phyloP scores from a whole-genome alignment of 2,329 filamentous ascomycete species.

The Helminthosporium solani region DNA sequence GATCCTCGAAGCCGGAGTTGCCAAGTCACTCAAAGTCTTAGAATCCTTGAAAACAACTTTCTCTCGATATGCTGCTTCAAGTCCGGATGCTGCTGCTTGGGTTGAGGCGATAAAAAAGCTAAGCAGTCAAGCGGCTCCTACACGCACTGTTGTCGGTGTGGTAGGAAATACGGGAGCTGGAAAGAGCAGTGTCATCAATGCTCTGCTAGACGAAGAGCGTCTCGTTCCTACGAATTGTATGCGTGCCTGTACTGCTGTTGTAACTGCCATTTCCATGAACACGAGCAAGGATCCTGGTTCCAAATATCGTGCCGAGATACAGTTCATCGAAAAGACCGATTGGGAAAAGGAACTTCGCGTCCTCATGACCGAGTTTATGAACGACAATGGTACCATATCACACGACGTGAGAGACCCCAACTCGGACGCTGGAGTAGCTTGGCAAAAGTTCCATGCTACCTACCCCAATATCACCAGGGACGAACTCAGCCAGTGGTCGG shows the following conservation, averaged over 20 bases:
- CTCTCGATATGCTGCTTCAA: conserved; percentile 13
- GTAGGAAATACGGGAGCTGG: conserved; percentile 63
- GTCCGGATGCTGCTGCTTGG: conserved; percentile 44
- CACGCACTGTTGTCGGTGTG: conserved; percentile 57
- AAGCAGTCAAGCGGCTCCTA: conserved; percentile 41
- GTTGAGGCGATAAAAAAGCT: conserved; percentile 46
- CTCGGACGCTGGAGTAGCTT: conserved; percentile 51
- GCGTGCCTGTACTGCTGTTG: conserved; percentile 62
- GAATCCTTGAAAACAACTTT: conserved; percentile 38
- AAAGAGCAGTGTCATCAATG: conserved; percentile 65
- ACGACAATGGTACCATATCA: conserved; percentile 42
- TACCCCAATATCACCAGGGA: conserved; percentile 49
- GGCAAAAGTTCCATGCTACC: conserved; percentile 54
- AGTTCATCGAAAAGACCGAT: conserved; percentile 56
- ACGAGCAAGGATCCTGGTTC: conserved; percentile 38
- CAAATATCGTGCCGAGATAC: conserved; percentile 57
- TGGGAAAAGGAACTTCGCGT: conserved; percentile 56
- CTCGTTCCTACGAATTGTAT: conserved; percentile 59
- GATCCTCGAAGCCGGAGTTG: conserved; percentile 44
- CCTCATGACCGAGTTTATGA: conserved; percentile 52
- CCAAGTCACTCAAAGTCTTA: conserved; percentile 41
- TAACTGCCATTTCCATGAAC: conserved; percentile 63
- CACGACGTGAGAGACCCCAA: conserved; percentile 45
- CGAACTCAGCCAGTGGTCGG: conserved; percentile 35
- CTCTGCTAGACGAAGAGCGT: conserved; percentile 62